phyloP scores from a whole-genome alignment of 2,329 filamentous ascomycete species.

The Sporothrix pallida region DNA sequence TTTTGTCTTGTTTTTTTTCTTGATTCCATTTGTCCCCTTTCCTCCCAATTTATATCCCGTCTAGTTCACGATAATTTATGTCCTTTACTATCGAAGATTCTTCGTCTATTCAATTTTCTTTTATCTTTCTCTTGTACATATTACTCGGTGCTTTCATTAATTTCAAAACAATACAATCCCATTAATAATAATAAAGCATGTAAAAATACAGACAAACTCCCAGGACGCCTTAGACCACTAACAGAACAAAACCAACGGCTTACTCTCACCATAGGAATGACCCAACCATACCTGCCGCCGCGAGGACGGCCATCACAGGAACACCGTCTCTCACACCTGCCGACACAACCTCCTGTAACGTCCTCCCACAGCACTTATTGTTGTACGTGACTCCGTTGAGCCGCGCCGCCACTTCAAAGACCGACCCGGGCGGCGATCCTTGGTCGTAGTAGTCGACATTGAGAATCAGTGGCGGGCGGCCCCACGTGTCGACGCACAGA shows the following conservation, averaged over 20 bases:
- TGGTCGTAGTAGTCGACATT: constrained; percentile 87
- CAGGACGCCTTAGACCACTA: background rate
- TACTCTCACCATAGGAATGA: constrained; percentile 8
- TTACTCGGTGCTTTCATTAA: background rate
- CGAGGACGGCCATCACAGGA: background rate
- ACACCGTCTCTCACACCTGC: background rate
- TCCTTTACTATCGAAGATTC: background rate
- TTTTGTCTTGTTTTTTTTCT: background rate
- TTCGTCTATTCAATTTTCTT: background rate
- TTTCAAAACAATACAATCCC: background rate
- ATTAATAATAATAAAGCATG: background rate
- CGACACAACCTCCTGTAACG: background rate
- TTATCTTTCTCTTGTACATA: background rate
- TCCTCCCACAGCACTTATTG: constrained; percentile 61
- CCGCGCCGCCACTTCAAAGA: constrained; percentile 74
- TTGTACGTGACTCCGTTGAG: constrained; percentile 77
- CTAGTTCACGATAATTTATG: background rate
- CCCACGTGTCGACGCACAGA: constrained; percentile 69
- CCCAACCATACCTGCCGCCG: background rate
- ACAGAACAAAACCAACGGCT: background rate
- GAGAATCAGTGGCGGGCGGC: constrained; percentile 74
- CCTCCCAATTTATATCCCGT: background rate
- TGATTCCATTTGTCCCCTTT: background rate
- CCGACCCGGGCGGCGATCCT: constrained; percentile 69
- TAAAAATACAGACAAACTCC: background rate